A percentile compares a stretch with the other conserved stretches of the same genome.
Conservation (phyloP, 768 basidiomycete genomes). For the Pleurotus giganteus region DNA sequence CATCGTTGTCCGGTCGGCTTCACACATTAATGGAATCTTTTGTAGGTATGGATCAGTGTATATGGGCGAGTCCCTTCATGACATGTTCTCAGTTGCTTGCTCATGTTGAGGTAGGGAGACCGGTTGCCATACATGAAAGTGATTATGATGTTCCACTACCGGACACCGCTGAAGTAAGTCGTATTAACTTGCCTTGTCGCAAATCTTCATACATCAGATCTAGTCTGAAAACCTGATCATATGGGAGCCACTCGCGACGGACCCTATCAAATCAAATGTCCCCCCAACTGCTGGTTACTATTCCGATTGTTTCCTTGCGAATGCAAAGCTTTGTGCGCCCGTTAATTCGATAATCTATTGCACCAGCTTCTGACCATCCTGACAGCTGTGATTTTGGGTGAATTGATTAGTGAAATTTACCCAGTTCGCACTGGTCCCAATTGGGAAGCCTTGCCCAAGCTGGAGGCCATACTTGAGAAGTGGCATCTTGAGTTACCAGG, state of each 20-base stretch:
- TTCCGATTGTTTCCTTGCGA: constrained; percentile 55
- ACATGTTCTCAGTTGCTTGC: constrained; percentile 5
- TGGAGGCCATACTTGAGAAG: constrained; percentile 70
- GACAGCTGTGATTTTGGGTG: constrained; percentile 64
- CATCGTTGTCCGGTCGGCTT: not conserved
- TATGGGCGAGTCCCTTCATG: constrained; percentile 48
- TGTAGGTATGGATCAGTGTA: constrained; percentile 69
- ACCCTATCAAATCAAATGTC: constrained; percentile 39
- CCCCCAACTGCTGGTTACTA: constrained; percentile 43
- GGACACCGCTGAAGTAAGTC: constrained; percentile 48
- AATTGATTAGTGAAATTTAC: constrained; percentile 67
- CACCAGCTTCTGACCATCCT: not conserved
- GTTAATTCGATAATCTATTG: constrained; percentile 6
- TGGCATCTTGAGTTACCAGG: constrained; percentile 74
- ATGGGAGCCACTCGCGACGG: constrained; percentile 48
- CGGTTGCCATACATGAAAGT: constrained; percentile 61
- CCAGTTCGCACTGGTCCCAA: constrained; percentile 55
- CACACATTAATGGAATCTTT: constrained; percentile 1
- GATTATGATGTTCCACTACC: constrained; percentile 72
- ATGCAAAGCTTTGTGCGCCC: constrained; percentile 55
- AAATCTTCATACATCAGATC: constrained; percentile 8
- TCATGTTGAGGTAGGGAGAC: constrained; percentile 46
- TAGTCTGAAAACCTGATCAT: constrained; percentile 58
- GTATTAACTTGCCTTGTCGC: not conserved
- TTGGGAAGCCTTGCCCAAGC: constrained; percentile 44